Percentiles rank a stretch among this genome's conserved stretches.
Conservation (phyloP, 2,329 filamentous ascomycete species). For the Raffaelea deltoideospora region DNA sequence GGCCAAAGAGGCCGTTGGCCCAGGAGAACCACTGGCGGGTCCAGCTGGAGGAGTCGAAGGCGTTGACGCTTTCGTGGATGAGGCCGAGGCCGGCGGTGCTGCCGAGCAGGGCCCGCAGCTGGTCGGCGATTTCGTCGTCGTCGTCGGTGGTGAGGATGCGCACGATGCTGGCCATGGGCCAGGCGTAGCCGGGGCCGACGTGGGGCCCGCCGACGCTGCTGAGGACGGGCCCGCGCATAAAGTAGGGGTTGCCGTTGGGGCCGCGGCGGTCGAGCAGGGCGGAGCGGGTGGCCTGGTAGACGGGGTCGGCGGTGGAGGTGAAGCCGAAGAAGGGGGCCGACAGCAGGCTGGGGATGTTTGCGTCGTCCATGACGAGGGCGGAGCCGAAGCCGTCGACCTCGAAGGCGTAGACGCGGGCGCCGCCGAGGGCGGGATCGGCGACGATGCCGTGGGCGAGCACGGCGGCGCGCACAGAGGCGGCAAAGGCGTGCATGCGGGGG, state of each 20-base stretch:
- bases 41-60: constrained; percentile 34
- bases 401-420: constrained; percentile 48
- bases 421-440: constrained; percentile 8
- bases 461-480: constrained; percentile 27
- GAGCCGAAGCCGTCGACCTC: constrained; percentile 58
- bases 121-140: constrained; percentile 56
- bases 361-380: constrained; percentile 48
- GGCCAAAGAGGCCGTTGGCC: constrained; percentile 82
- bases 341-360: constrained; percentile 49
- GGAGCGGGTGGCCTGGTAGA: constrained; percentile 59
- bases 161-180: constrained; percentile 77
- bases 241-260: constrained; percentile 56
- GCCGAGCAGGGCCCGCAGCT: constrained; percentile 49
- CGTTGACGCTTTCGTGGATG: constrained; percentile 62
- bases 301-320: constrained; percentile 36
- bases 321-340: constrained; percentile 48
- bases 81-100: constrained; percentile 59
- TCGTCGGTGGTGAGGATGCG: constrained; percentile 64
- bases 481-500: constrained; percentile 39
- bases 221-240: constrained; percentile 35
- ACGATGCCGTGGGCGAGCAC: constrained; percentile 32
- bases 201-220: constrained; percentile 38
- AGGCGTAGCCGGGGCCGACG: constrained; percentile 52
- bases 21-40: constrained; percentile 53
- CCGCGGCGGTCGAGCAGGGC: constrained; percentile 45